Base-by-base conservation (phyloP, 1,284 basidiomycete species). In the Filobasidium uniguttulatum region DNA sequence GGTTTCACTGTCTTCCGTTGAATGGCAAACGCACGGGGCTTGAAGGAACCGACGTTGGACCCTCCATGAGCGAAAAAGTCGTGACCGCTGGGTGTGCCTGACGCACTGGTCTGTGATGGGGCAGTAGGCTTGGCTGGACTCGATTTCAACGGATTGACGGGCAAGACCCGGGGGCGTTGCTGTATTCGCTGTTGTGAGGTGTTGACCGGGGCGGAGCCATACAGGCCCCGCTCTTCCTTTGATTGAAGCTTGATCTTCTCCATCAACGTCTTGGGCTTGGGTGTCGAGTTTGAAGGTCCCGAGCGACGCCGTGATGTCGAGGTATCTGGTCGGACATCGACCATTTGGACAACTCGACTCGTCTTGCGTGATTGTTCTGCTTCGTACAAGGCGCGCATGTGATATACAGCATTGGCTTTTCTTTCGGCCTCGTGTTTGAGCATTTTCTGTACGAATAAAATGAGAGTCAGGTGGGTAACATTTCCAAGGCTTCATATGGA, bases 371-470 rank as follows among this genome's bases (percentile, higher is more conserved):
- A 38, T 22, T 44, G 44, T 46, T 52, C 50, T 19, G 44, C 37
- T 6, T 29, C 37, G 30, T 52, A 52, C n/a, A 34, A 29, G n/a
- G 43, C 35, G 25, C 48, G 47, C 50, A 52, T 52, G 12, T 52
- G 38, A 28, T 52, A 45, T 2, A 35, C 50, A 7, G 50, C 50
- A 46, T 26, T 47, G 22, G 10, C 40, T 52, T n/a, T 45, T 47
- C 33, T 37, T 34, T 28, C 12, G 14, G 10, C 9, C 19, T 52
- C 45, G 47, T 52, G 40, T 19, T 48, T 40, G 19, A 33, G 25
- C 12, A 52, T n/a, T 43, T 19, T 26, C 40, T 43, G 40, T 29
- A 8, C 12, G 36, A 6, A 10, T 6, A 3, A 38, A 38, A 12
- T 19, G 3, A 3, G n/a, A 22, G 4, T 38, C 5, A 22, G 5